Evolutionary conservation across 345 rosid species (phyloP), one percentile per base, ranked within the genome.

Genomic region (Turnera subulata): DNA sequence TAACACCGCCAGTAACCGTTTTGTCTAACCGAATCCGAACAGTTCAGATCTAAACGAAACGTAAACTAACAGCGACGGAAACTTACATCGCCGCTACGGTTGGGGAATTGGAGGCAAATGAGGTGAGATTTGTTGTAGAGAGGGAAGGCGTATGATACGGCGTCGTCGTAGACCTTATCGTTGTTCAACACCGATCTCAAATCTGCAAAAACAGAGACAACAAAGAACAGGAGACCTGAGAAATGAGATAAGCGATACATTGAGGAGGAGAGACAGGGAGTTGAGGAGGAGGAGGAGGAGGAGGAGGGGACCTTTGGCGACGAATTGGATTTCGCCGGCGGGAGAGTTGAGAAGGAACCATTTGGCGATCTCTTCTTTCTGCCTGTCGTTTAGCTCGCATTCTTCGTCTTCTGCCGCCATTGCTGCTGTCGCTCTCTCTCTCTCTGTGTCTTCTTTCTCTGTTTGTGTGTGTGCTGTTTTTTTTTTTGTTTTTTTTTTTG

Each of bases 261-360:
- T 16, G 0, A n/a, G n/a, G n/a, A n/a, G n/a, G n/a, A n/a, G n/a
- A n/a, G n/a, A n/a, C n/a, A n/a, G n/a, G n/a, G n/a, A n/a, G n/a
- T n/a, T n/a, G n/a, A n/a, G n/a, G n/a, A n/a, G n/a, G 32, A 22
- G 9, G n/a, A 14, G n/a, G 0, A 50, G 9, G 39, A 24, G 22
- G 15, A 25, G 20, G 23, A 15, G 32, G 48, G 42, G 40, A 89
- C 99, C 99, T 85, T 89, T 89, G 50, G 91, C 94, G 25, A 90
- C 80, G 81, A 79, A 93, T 75, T 87, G 88, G 86, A 93, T 93
- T 87, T 93, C 99, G 6, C 97, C 99, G 43, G 84, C 80, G 35
- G 99, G 97, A 55, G 99, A 69, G 71, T 93, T 85, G 75, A 90
- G 90, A 59, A 93, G 86, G 79, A 93, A 90, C 99, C 99, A 93